phyloP scores from a whole-genome alignment of 176 grass and related monocot genomes.

The Bolboschoenus planiculmis region DNA sequence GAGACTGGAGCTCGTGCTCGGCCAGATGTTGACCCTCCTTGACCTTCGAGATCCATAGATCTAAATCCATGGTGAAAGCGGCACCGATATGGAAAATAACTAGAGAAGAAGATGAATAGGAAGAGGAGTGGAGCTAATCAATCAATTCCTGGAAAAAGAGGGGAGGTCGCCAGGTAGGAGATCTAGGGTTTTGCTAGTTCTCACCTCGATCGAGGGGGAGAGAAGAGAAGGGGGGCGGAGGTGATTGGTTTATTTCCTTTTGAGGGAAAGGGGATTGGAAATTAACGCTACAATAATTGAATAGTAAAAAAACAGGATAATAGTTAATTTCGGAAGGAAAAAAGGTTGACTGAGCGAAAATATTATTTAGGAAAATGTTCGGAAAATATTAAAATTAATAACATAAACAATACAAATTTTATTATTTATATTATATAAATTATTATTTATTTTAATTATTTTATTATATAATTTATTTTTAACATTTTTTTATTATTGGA shows the following conservation, averaged over 20 bases:
- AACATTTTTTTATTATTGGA: too few species aligned
- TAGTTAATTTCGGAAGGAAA: too few species aligned
- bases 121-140: neutral
- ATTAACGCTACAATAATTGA: neutral
- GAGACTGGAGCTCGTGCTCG: conserved; percentile 95
- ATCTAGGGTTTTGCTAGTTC: conserved; percentile 28
- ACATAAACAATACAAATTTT: too few species aligned
- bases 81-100: neutral
- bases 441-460: too few species aligned
- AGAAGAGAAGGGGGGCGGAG: neutral
- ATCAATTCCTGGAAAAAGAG: neutral
- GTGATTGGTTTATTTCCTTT: neutral
- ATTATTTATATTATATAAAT: too few species aligned
- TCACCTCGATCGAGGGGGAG: conserved; percentile 23
- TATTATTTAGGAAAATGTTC: too few species aligned
- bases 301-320: too few species aligned
- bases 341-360: too few species aligned
- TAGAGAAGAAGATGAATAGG: neutral
- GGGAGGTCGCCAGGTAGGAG: neutral
- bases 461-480: too few species aligned
- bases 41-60: conserved; percentile 99
- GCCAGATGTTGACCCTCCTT: conserved; percentile 97
- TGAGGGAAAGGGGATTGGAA: conserved; percentile 3
- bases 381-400: too few species aligned
- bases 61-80: conserved; percentile 69